phyloP scores from a whole-genome alignment of 306 rosid species.

The Cicer arietinum region DNA sequence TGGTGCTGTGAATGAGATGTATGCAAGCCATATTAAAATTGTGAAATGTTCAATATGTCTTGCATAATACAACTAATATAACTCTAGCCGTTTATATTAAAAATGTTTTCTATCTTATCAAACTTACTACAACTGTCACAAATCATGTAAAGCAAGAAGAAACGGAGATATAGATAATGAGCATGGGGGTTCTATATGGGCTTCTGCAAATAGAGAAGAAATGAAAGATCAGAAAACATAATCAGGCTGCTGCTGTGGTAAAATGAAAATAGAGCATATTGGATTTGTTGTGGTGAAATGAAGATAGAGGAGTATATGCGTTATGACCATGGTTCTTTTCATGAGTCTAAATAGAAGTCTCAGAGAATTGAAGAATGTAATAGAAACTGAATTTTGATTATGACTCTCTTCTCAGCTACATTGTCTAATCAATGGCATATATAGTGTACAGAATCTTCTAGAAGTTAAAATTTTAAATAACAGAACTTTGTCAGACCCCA shows the following conservation, averaged over 20 bases:
- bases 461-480: background rate
- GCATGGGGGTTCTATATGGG: background rate
- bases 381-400: background rate
- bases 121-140: slow-evolving; percentile 1
- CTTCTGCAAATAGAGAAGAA: no score
- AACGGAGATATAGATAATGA: background rate
- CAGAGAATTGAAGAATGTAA: background rate
- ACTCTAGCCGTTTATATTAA: background rate
- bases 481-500: background rate
- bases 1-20: background rate
- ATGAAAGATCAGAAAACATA: background rate
- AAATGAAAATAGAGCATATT: background rate
- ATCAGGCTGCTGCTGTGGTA: background rate
- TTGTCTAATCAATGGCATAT: background rate
- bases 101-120: background rate
- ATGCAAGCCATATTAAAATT: slow-evolving; percentile 22
- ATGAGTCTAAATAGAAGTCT: background rate
- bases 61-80: slow-evolving; percentile 5
- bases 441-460: background rate
- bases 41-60: slow-evolving; percentile 1
- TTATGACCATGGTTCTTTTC: background rate
- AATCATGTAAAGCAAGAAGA: background rate
- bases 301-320: background rate
- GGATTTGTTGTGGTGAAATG: background rate
- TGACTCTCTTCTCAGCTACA: background rate